Conservation (phyloP, 192 early-diverging fungal genomes). For the Backusella tarrabulga region DNA sequence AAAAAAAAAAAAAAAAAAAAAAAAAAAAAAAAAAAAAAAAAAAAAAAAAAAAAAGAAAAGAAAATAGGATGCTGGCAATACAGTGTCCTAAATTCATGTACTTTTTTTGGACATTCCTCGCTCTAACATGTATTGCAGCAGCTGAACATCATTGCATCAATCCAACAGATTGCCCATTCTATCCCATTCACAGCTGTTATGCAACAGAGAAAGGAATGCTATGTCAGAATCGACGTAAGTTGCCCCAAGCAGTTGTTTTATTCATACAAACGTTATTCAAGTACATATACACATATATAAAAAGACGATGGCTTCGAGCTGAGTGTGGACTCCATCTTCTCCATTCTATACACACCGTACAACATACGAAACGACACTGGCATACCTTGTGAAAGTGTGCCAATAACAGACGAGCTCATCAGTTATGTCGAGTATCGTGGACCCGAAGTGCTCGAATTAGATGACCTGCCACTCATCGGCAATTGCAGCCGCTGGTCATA, state of each 20-base stretch:
- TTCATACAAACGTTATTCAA: background rate
- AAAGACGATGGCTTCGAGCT: conserved; percentile 23
- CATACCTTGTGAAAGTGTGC: conserved; percentile 27
- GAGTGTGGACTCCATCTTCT: conserved; percentile 16
- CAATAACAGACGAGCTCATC: conserved; percentile 20
- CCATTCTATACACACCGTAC: conserved; percentile 20
- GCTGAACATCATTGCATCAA: conserved; percentile 27
- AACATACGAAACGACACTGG: conserved; percentile 27
- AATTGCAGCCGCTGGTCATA: conserved; percentile 35
- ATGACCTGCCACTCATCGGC: conserved; percentile 29
- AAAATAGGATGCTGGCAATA: background rate
- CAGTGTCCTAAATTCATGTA: conserved; percentile 10
- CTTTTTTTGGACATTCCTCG: conserved; percentile 6
- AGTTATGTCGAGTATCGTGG: conserved; percentile 33
- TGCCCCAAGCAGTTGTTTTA: background rate
- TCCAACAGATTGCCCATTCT: conserved; percentile 30
- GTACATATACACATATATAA: background rate
- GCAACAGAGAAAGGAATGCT: conserved; percentile 26
- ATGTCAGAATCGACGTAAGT: conserved; percentile 26
- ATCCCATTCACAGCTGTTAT: conserved; percentile 34
- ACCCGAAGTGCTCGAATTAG: conserved; percentile 25
- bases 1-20: background rate
- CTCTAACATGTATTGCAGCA: background rate
- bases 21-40: background rate
- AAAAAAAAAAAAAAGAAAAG: background rate